These are phyloP conservation scores for Pyrrhoderma noxium DNA, from an alignment of 1,284 basidiomycete genomes.

Conservation along the genomic window DNA sequence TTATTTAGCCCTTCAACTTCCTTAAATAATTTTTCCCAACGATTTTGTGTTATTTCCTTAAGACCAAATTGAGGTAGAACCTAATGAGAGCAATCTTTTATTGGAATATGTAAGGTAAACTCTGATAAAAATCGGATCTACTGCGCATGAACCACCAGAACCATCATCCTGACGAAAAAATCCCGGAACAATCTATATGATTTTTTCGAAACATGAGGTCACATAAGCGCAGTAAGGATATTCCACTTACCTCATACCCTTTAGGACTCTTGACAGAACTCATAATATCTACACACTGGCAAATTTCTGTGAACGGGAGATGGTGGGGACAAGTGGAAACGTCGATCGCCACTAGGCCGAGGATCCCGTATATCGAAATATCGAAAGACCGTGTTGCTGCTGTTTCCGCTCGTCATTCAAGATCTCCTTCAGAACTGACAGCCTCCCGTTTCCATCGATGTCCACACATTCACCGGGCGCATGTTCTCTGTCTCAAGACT, in stretches of 20 bases:
- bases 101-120: no score
- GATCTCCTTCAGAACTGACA: neutral
- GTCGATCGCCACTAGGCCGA: no score
- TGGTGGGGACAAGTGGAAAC: no score
- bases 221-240: no score
- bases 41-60: constrained; percentile 38
- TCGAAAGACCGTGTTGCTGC: no score
- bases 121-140: constrained; percentile 7
- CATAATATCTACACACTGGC: no score
- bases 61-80: constrained; percentile 44
- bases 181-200: constrained; percentile 29
- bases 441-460: neutral
- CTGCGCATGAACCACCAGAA: constrained; percentile 17
- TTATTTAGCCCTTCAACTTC: constrained; percentile 41
- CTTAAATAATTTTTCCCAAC: constrained; percentile 47
- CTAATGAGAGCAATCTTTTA: no score
- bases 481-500: constrained; percentile 51
- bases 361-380: no score
- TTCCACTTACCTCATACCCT: neutral
- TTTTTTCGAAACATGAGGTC: neutral
- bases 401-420: no score
- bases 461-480: constrained; percentile 50
- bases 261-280: no score
- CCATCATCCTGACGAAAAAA: constrained; percentile 34
- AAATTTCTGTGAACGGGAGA: no score